Base-by-base conservation (phyloP, 768 basidiomycete genomes). In the Brasilioporus rufonigricans region DNA sequence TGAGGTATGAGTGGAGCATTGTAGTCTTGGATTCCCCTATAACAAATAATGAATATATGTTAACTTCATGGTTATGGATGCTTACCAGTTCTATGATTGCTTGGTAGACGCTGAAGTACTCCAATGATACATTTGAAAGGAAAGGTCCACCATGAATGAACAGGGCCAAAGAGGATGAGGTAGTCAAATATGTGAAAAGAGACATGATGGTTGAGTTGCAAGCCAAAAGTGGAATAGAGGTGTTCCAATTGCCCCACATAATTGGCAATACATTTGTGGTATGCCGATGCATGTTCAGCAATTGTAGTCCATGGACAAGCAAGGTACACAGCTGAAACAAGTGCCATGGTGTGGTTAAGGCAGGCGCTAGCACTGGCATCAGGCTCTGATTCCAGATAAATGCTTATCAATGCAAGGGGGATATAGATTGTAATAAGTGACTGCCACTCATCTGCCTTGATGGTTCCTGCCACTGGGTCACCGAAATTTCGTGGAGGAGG, bases 161-260 rank as follows among this genome's bases (percentile, higher is more conserved):
- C 66, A 33, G 77, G 77, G 4, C 76, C 72, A 54, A 75, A 76
- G 1, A 69, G 56, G 0, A 60, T 7, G 0, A 76, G 55, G 35
- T 74, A 76, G 18, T 75, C 59, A 9, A 61, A 64, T 0, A 74
- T 55, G 26, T 69, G 73, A 23, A 71, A 50, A 2, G 73, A 52
- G 2, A 67, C 52, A 50, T 75, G 74, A 21, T 71, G 59, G 39
- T 73, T 75, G 5, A 70, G 65, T 14, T 33, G 55, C 6, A 38
- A 19, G 16, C 10, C 10, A 9, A 26, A 10, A 36, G 14, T 5
- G 3, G 73, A 68, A 24, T 65, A 63, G n/a, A 65, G 2, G 0
- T 2, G 0, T 10, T 49, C 35, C 0, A 75, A 49, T 0, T 56
- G 60, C 60, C 69, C 12, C 8, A 68, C 19, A 33, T 61, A 75